Base-by-base conservation (phyloP, 306 rosid species). In the Malus asiatica region DNA sequence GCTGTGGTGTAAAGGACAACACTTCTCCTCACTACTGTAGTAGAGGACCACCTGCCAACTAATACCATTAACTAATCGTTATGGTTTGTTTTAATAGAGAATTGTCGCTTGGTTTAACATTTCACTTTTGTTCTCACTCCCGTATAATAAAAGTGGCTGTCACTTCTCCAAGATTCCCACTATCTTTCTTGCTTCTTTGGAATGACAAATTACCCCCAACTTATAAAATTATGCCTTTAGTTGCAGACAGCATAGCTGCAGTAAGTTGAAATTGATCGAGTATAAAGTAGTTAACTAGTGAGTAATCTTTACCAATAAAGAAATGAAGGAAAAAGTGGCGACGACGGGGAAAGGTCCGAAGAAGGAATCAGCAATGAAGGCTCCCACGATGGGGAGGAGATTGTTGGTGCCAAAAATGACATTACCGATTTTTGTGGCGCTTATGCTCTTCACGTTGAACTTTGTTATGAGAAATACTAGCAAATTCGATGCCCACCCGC, bases 351-450 rank as follows among this genome's bases (percentile, higher is more conserved):
- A 83, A 63, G 80, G 68, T 45, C 80, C 77, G 12, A 84, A 57
- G 67, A 83, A 81, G 32, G 87, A 80, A 66, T 86, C 85, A 19
- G 83, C 85, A 10, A 83, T 53, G 65, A 83, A 65, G 32, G 85
- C 87, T n/a, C 83, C 83, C 44, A 52, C 70, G 1, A 86, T 40
- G 3, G 84, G 89, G 68, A 83, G 76, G 9, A 81, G 71, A 73
- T 62, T 78, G 67, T 55, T 12, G 62, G 76, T 83, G 5, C 87
- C 87, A 15, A 66, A 55, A 8, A 79, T 80, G 55, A 86, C 48
- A 77, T 83, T 86, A 20, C 38, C 33, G 27, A 86, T 83, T 78
- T 83, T 66, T n/a, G 89, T 75, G 8, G 85, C 89, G 14, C 79
- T 25, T 20, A 86, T 80, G 77, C 72, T 83, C 5, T 77, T 74